These are phyloP conservation scores for Bothriochloa decipiens DNA, from an alignment of 176 grass and related monocot species.

Conservation along the genomic window DNA sequence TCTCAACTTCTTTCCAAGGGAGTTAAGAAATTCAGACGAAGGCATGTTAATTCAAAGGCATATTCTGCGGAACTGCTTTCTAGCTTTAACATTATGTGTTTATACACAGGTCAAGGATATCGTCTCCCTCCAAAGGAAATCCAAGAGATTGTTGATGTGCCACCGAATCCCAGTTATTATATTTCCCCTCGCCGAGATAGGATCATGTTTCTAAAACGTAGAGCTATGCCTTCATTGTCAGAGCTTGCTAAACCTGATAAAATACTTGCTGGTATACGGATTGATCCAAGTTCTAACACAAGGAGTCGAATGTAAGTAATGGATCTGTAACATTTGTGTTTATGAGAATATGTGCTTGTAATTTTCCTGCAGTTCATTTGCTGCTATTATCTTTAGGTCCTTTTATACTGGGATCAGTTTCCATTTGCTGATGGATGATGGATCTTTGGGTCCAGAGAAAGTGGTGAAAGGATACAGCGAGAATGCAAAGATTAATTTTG, in stretches of 20 bases:
- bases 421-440: slow-evolving; percentile 71
- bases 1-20: neutral
- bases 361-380: neutral
- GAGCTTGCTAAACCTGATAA: slow-evolving; percentile 77
- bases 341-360: neutral
- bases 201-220: slow-evolving; percentile 74
- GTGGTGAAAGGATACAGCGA: slow-evolving; percentile 65
- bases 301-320: slow-evolving; percentile 77
- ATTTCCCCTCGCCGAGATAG: slow-evolving; percentile 77
- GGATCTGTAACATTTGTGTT: slow-evolving; percentile 19
- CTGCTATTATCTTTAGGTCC: slow-evolving; percentile 50
- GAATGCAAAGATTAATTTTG: slow-evolving; percentile 83
- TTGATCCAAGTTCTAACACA: slow-evolving; percentile 65
- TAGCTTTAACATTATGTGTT: neutral
- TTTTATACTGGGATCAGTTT: slow-evolving; percentile 77
- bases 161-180: slow-evolving; percentile 64
- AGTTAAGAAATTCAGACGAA: neutral
- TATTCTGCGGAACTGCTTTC: neutral
- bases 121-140: slow-evolving; percentile 72
- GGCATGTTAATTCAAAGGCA: neutral
- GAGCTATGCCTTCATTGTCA: slow-evolving; percentile 63
- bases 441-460: slow-evolving; percentile 68
- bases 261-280: slow-evolving; percentile 76
- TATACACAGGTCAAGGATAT: slow-evolving; percentile 41
- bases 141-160: slow-evolving; percentile 75